Conservation (phyloP, 2,329 filamentous ascomycete genomes). For the Scedosporium minutisporum region DNA sequence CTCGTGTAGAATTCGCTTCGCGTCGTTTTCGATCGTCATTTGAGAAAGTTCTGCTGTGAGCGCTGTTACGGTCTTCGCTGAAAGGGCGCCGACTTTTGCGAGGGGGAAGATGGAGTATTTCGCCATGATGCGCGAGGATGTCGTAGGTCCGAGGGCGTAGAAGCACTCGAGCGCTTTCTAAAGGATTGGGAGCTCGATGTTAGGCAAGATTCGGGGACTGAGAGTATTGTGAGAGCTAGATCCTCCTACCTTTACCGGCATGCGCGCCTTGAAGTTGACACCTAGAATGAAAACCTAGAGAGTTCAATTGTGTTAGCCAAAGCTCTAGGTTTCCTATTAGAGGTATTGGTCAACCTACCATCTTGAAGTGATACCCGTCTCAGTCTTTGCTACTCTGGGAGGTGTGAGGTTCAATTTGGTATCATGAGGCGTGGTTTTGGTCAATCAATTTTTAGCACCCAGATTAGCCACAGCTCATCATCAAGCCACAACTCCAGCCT, state of each 20-base stretch:
- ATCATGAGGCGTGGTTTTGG: neutral
- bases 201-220: constrained; percentile 8
- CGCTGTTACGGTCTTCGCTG: constrained; percentile 66
- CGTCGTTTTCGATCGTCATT: constrained; percentile 91
- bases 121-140: constrained; percentile 69
- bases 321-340: neutral
- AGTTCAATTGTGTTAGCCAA: neutral
- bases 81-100: constrained; percentile 66
- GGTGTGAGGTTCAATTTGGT: neutral
- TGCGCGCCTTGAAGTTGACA: constrained; percentile 73
- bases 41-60: constrained; percentile 77
- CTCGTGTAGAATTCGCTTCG: constrained; percentile 65
- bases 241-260: constrained; percentile 66
- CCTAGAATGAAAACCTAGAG: constrained; percentile 73
- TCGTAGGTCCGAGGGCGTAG: constrained; percentile 70
- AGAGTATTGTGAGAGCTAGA: neutral
- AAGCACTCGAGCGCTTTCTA: constrained; percentile 72
- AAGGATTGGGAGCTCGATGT: neutral
- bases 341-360: constrained; percentile 7
- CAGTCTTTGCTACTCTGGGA: neutral
- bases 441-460: neutral
- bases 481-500: neutral
- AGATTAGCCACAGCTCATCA: neutral
- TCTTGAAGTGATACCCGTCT: constrained; percentile 3
- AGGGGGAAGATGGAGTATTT: constrained; percentile 81